Conservation (phyloP, 2,329 filamentous ascomycete genomes). For the Xylariaceae sp. region DNA sequence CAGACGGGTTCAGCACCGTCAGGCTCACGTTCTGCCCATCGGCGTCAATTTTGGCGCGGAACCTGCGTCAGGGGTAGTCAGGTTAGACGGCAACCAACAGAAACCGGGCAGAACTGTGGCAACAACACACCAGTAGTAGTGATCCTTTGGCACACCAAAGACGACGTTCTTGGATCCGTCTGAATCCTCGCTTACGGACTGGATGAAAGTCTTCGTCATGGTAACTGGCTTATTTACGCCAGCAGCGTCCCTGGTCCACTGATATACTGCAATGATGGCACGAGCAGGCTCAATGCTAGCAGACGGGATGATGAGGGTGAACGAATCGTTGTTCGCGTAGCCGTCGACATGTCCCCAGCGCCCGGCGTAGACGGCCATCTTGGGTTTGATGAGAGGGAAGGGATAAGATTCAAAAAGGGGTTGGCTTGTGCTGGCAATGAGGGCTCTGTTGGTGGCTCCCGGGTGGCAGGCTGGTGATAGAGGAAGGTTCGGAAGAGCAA, state of each 20-base stretch:
- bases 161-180: not conserved
- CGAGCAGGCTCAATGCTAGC: not conserved
- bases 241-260: not conserved
- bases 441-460: not conserved
- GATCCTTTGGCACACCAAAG: not conserved
- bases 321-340: not conserved
- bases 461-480: not conserved
- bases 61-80: not conserved
- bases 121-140: not conserved
- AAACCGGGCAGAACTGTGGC: not conserved
- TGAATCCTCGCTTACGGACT: not conserved
- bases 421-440: not conserved
- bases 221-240: not conserved
- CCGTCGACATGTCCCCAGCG: not conserved
- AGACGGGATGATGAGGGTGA: not conserved
- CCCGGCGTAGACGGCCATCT: not conserved
- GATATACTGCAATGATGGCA: not conserved
- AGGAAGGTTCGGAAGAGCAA: not conserved
- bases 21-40: not conserved
- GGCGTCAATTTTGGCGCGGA: not conserved
- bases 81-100: not conserved
- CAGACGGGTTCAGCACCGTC: not conserved
- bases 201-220: not conserved
- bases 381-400: not conserved
- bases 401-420: not conserved